Evolutionary conservation across 805 yeast genomes (phyloP).

Genomic region (Wickerhamiella sorbophila): DNA sequence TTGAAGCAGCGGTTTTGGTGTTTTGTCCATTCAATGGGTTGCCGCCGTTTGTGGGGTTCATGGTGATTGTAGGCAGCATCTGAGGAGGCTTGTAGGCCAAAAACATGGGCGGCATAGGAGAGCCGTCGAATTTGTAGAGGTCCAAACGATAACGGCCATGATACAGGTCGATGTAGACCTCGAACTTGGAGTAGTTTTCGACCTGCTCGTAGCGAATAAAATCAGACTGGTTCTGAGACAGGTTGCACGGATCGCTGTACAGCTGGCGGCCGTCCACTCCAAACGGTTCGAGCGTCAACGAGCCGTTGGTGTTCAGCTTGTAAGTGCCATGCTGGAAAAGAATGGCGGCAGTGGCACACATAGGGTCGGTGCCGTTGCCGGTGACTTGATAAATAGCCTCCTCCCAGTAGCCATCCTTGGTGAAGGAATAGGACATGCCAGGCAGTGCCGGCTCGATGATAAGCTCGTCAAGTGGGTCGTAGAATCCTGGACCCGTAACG

Average conservation of each 20-base stretch:
- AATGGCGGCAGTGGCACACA: constrained; percentile 71
- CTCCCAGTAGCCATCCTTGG: constrained; percentile 82
- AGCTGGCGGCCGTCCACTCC: constrained; percentile 87
- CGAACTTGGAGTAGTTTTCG: constrained; percentile 43
- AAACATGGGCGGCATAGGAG: constrained; percentile 73
- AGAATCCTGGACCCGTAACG: constrained; percentile 87
- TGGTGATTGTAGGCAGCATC: constrained; percentile 86
- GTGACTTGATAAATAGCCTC: constrained; percentile 71
- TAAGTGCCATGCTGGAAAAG: constrained; percentile 86
- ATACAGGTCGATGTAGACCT: constrained; percentile 55
- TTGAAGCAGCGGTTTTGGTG: not conserved
- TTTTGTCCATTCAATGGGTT: not conserved
- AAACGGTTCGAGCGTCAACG: constrained; percentile 56
- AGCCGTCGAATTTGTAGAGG: constrained; percentile 57
- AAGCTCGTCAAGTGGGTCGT: constrained; percentile 90
- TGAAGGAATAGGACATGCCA: constrained; percentile 85
- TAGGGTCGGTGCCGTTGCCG: constrained; percentile 34
- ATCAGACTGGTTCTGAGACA: constrained; percentile 25
- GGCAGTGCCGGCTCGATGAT: constrained; percentile 92
- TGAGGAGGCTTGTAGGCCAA: constrained; percentile 86
- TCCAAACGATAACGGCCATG: constrained; percentile 71
- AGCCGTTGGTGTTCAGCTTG: constrained; percentile 44
- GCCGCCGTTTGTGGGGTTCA: constrained; percentile 62
- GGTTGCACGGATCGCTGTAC: constrained; percentile 65
- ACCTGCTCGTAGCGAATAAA: constrained; percentile 64